These are phyloP conservation scores for Helotiales sp. DNA, from an alignment of 2,329 filamentous ascomycete species.

Conservation along the genomic window DNA sequence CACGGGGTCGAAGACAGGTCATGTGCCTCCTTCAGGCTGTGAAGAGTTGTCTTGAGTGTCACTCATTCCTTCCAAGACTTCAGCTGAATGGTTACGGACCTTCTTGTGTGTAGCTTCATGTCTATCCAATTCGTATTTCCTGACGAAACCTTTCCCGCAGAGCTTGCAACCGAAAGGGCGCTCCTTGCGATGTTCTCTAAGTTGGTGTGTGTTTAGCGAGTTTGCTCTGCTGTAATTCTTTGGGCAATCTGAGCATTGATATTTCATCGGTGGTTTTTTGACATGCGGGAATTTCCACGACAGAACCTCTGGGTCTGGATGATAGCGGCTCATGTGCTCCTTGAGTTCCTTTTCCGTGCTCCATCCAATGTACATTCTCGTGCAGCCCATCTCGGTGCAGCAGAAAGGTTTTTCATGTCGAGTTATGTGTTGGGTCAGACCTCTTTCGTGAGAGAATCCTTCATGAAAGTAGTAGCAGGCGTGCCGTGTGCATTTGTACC, in stretches of 20 bases:
- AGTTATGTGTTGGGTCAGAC: constrained; percentile 36
- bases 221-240: constrained; percentile 5
- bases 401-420: constrained; percentile 39
- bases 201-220: constrained; percentile 1
- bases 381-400: constrained; percentile 30
- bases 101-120: not conserved
- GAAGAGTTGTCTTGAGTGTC: no score
- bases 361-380: constrained; percentile 14
- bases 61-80: no score
- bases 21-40: no score
- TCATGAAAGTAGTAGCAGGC: constrained; percentile 42
- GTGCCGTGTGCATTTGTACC: constrained; percentile 40
- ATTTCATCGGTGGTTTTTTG: constrained; percentile 9
- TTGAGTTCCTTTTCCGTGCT: constrained; percentile 18
- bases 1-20: no score
- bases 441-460: constrained; percentile 36
- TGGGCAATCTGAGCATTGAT: constrained; percentile 10
- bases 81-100: not conserved
- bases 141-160: constrained; percentile 4
- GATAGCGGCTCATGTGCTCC: constrained; percentile 9
- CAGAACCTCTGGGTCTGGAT: constrained; percentile 13
- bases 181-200: not conserved
- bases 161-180: constrained; percentile 1
- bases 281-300: constrained; percentile 10
- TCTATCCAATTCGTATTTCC: not conserved